These are phyloP conservation scores for Krasilnikovozyma curviuscula DNA, from an alignment of 768 basidiomycete genomes.

Conservation along the genomic window DNA sequence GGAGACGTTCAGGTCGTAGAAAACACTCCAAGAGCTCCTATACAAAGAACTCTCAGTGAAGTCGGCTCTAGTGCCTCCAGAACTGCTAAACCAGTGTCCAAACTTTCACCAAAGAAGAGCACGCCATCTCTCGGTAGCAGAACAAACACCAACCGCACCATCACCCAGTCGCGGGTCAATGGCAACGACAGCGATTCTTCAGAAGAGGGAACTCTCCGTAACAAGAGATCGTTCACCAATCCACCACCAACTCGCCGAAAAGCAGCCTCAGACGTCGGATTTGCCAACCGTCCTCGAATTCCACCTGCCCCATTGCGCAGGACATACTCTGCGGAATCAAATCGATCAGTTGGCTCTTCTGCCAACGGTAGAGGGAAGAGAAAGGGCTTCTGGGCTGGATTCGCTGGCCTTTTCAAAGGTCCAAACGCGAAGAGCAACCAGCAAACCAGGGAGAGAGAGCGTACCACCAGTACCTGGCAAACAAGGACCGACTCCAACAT, in stretches of 20 bases:
- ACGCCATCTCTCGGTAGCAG: background rate
- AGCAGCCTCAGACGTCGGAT: constrained; percentile 10
- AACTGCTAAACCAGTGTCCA: too few species aligned
- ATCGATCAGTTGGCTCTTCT: background rate
- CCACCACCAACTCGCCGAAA: background rate
- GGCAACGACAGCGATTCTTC: background rate
- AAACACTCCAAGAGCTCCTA: constrained; percentile 1
- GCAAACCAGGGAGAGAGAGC: background rate
- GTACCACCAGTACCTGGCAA: background rate
- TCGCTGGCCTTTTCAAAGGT: constrained; percentile 5
- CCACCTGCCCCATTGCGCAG: background rate
- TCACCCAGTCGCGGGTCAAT: background rate
- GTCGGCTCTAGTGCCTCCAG: too few species aligned
- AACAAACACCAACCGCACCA: background rate
- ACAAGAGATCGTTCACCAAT: background rate
- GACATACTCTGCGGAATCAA: background rate
- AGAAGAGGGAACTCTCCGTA: constrained; percentile 6
- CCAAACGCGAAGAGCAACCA: background rate
- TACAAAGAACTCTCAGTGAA: background rate
- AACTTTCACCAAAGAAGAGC: background rate
- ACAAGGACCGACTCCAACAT: constrained; percentile 9
- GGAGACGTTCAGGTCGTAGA: constrained; percentile 3
- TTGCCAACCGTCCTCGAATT: too few species aligned
- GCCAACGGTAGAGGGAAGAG: constrained; percentile 2
- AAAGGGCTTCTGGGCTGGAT: constrained; percentile 5